Conservation (phyloP, 208 protist genomes). For the Leishmania turanica region DNA sequence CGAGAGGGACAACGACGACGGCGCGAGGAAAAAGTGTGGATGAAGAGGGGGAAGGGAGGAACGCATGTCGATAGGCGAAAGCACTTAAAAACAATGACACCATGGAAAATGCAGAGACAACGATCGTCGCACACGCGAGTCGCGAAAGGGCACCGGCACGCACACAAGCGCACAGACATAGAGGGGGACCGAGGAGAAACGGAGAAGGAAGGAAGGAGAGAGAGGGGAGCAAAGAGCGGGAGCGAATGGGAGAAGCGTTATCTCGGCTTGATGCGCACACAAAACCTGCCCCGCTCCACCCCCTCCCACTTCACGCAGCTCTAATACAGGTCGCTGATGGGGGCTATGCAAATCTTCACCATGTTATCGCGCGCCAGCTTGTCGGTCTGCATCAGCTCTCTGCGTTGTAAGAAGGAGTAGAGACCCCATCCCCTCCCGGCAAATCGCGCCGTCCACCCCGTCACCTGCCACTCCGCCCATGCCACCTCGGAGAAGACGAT, state of each 20-base stretch:
- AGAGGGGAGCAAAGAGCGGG: neutral
- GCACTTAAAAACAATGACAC: neutral
- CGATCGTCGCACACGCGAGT: neutral
- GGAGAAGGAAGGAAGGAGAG: neutral
- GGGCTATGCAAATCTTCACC: conserved; percentile 73
- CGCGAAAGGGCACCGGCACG: neutral
- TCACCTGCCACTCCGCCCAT: conserved; percentile 75
- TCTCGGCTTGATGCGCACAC: neutral
- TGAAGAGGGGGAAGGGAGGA: too few species aligned
- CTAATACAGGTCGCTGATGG: conserved; percentile 74
- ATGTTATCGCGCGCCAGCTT: conserved; percentile 66
- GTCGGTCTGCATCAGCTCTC: conserved; percentile 70
- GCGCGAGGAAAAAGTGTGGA: too few species aligned
- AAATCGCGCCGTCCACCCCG: conserved; percentile 53
- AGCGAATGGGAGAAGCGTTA: neutral
- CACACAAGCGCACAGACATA: neutral
- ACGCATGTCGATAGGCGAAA: too few species aligned
- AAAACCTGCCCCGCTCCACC: neutral
- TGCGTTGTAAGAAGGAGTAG: conserved; percentile 60
- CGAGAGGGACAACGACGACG: too few species aligned
- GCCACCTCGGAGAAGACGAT: conserved; percentile 68
- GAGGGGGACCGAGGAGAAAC: too few species aligned
- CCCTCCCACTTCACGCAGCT: neutral
- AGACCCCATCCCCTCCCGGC: conserved; percentile 74
- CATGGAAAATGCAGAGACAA: neutral